Percentiles rank a stretch among this genome's conserved stretches.
These are phyloP conservation scores for Aspergillus unguis DNA, from an alignment of 2,329 filamentous ascomycete species.

Conservation along the genomic window DNA sequence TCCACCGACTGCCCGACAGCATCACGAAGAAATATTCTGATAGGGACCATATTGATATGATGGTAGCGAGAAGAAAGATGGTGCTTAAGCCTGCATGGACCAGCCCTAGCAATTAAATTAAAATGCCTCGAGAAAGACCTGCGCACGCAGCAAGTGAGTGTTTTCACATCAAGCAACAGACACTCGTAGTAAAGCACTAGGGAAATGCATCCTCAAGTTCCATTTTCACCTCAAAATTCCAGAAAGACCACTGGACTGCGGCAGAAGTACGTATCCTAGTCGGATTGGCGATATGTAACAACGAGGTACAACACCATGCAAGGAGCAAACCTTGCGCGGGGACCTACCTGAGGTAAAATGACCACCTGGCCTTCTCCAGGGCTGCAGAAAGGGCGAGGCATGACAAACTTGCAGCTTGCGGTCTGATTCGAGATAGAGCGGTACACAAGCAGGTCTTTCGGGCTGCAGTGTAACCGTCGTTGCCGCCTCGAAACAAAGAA, in stretches of 20 bases:
- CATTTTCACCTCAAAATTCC: too few species aligned
- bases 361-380: not conserved
- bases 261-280: too few species aligned
- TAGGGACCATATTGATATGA: not conserved
- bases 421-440: not conserved
- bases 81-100: not conserved
- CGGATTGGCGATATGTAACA: too few species aligned
- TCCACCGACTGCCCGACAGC: not conserved
- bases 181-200: not conserved
- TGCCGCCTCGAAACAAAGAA: not conserved
- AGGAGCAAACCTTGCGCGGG: not conserved
- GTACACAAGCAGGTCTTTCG: not conserved
- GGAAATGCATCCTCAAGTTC: not conserved
- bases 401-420: not conserved
- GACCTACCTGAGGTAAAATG: too few species aligned
- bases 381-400: not conserved
- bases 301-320: too few species aligned
- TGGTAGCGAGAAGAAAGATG: not conserved
- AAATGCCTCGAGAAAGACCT: not conserved
- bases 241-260: too few species aligned
- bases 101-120: not conserved
- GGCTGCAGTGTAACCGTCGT: slow-evolving; percentile 9
- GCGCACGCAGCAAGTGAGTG: too few species aligned
- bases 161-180: too few species aligned
- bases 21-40: not conserved